Conservation (phyloP, 805 yeast species). For the Saccharomycopsis babjevae region DNA sequence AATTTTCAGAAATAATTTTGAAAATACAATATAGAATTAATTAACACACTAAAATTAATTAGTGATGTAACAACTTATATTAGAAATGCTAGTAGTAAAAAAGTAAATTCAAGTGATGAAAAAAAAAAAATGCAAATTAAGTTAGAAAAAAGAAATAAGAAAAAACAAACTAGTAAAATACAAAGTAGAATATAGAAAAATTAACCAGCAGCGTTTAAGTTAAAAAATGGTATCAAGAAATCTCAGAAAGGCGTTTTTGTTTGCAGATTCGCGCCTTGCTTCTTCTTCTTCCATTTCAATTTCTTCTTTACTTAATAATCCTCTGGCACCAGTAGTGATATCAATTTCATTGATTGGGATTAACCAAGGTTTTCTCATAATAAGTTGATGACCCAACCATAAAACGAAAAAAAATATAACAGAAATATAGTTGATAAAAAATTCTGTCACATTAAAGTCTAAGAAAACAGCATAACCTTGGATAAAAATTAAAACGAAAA, state of each 20-base stretch:
- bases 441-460: constrained; percentile 39
- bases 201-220: neutral
- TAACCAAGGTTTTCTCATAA: constrained; percentile 37
- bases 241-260: neutral
- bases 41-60: neutral
- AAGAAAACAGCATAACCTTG: constrained; percentile 64
- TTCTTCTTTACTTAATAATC: constrained; percentile 33
- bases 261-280: neutral
- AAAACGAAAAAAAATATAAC: constrained; percentile 45
- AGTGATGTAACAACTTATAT: neutral
- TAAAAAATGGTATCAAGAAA: constrained; percentile 4
- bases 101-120: neutral
- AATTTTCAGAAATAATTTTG: neutral
- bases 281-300: constrained; percentile 18
- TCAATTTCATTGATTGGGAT: constrained; percentile 52
- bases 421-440: constrained; percentile 68
- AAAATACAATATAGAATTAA: neutral
- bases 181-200: neutral
- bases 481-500: constrained; percentile 48
- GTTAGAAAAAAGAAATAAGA: neutral
- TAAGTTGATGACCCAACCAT: constrained; percentile 46
- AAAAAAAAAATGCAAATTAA: neutral
- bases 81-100: neutral
- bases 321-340: constrained; percentile 57
- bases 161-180: neutral